Evolutionary conservation across 257 asterid species (phyloP), one percentile per base, ranked within the genome.

Genomic region (Linaria vulgaris): DNA sequence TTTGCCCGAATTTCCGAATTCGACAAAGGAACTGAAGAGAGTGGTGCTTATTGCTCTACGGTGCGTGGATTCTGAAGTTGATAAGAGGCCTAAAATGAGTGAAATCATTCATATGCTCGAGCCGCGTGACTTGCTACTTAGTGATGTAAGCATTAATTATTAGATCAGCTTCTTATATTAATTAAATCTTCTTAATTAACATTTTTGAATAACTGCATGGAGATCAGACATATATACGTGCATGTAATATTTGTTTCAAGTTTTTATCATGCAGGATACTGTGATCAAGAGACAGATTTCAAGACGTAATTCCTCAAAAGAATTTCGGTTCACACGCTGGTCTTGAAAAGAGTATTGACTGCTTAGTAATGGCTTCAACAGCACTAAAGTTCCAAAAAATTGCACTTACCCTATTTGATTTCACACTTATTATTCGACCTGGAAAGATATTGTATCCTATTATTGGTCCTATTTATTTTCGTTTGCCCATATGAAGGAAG

Each of bases 81-180:
- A 38, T 22, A 72, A 41, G 25, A 74, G 88, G 81, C 94, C 88
- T 25, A 73, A 49, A 59, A 87, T 82, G 75, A 76, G 79, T 17
- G 73, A 78, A 6, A 76, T 82, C 15, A 68, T 80, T 52, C 86
- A 68, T 59, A 84, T 82, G 95, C 72, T 84, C 24, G 78, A 84
- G 76, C 80, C 90, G 0, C 70, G 69, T 0, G 83, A 82, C 60
- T 66, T 81, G 61, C 73, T 81, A 30, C 78, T 83, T 14, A 64
- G 44, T 47, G 78, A 85, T 63, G 88, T 76, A 72, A 82, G 80
- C 4, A 5, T 52, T 9, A 52, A 44, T n/a, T n/a, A n/a, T n/a
- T n/a, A n/a, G n/a, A 44, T 44, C 16, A 44, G 9, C 27, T 10
- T 48, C 15, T 51, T 15, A 12, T 45, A 19, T 11, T 7, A 21